Conservation (phyloP, 208 protist species). For the Trypanosoma cruzi region DNA sequence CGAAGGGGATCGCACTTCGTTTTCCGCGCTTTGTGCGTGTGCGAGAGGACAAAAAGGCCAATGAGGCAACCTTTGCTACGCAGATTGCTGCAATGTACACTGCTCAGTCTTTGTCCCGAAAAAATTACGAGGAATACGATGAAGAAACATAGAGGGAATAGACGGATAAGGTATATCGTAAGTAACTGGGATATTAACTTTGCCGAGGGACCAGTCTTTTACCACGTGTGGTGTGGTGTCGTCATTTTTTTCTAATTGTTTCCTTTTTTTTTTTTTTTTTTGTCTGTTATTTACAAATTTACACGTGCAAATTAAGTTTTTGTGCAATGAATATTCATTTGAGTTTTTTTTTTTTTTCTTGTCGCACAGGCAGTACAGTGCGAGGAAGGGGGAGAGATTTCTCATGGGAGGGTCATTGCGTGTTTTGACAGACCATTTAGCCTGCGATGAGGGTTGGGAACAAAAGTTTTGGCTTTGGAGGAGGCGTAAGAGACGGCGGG, state of each 20-base stretch:
- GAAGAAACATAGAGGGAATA: conserved; percentile 27
- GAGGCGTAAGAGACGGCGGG: neutral
- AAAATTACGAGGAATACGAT: conserved; percentile 1
- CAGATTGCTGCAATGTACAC: conserved; percentile 95
- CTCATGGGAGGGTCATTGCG: conserved; percentile 18
- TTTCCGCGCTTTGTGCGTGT: conserved; percentile 99
- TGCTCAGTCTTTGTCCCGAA: conserved; percentile 66
- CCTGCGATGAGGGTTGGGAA: neutral
- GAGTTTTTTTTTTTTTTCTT: conserved; percentile 4
- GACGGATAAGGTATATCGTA: neutral
- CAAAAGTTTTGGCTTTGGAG: neutral
- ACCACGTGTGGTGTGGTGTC: neutral
- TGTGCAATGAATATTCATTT: neutral
- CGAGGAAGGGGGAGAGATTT: neutral
- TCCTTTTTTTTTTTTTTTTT: neutral
- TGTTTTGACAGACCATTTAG: neutral
- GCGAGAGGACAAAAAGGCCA: conserved; percentile 97
- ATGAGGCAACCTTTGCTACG: conserved; percentile 92
- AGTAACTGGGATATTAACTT: neutral
- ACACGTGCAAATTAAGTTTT: neutral
- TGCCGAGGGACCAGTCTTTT: neutral
- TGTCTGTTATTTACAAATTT: conserved; percentile 16
- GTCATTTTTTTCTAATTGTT: neutral
- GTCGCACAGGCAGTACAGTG: neutral
- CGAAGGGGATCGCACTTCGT: conserved; percentile 97